Percentiles rank a stretch among this genome's conserved stretches.
Conservation (phyloP, 2,329 filamentous ascomycete genomes). For the Cladosporium oxysporum region DNA sequence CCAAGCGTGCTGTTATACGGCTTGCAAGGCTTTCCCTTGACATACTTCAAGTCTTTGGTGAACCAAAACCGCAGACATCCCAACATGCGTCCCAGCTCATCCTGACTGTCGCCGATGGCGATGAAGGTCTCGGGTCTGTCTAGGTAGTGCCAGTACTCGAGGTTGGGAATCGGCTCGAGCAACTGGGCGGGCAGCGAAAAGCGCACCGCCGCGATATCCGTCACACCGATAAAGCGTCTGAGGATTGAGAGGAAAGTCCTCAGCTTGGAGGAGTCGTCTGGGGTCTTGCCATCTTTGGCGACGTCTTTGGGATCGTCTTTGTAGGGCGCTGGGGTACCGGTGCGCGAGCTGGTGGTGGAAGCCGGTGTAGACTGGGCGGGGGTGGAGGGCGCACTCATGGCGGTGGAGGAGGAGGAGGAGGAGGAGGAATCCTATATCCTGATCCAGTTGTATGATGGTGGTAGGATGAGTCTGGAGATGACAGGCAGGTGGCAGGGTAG, state of each 20-base stretch:
- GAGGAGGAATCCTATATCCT: no score
- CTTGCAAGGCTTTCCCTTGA: constrained; percentile 98
- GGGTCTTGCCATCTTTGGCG: constrained; percentile 45
- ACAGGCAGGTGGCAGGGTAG: background rate
- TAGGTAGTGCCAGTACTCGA: constrained; percentile 99
- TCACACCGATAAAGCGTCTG: constrained; percentile 91
- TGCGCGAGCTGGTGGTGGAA: constrained; percentile 25
- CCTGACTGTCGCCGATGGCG: constrained; percentile 83
- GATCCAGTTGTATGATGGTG: background rate
- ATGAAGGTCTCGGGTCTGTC: constrained; percentile 91
- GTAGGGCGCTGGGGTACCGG: constrained; percentile 24
- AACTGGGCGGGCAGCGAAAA: constrained; percentile 96
- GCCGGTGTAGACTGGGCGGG: constrained; percentile 22
- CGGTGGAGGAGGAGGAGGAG: background rate
- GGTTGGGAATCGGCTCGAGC: constrained; percentile 90
- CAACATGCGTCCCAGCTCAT: constrained; percentile 89
- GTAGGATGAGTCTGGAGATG: background rate
- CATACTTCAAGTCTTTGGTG: constrained; percentile 98
- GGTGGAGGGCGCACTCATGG: constrained; percentile 20
- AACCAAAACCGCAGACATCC: constrained; percentile 97
- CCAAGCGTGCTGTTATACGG: constrained; percentile 96
- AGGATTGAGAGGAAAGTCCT: constrained; percentile 85
- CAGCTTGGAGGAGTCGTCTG: constrained; percentile 83
- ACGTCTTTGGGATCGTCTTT: constrained; percentile 19
- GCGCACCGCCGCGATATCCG: constrained; percentile 91